These are phyloP conservation scores for Acacia acuminata DNA, from an alignment of 306 rosid genomes.

Conservation along the genomic window DNA sequence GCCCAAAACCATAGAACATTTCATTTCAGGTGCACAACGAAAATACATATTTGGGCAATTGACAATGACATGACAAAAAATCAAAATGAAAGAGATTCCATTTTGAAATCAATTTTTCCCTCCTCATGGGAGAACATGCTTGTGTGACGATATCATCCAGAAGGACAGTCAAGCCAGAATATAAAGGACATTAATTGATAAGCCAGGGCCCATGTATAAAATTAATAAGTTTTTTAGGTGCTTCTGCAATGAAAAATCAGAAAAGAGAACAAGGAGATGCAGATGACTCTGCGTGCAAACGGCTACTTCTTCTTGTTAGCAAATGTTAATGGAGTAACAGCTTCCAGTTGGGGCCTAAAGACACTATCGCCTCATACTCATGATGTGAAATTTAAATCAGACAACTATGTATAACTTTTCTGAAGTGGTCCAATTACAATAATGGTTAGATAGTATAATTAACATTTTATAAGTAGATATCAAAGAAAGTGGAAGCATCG, in stretches of 20 bases:
- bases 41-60: slow-evolving; percentile 8
- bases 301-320: background rate
- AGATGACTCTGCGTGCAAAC: background rate
- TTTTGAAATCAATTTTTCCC: slow-evolving; percentile 8
- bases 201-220: background rate
- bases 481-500: slow-evolving; percentile 17
- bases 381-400: background rate
- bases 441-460: slow-evolving; percentile 4
- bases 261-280: slow-evolving; percentile 12
- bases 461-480: slow-evolving; percentile 14
- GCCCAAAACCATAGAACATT: background rate
- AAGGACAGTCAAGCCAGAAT: slow-evolving; percentile 7
- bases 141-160: slow-evolving; percentile 13
- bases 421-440: background rate
- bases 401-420: slow-evolving; percentile 16
- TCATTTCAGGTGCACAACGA: slow-evolving; percentile 3
- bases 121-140: slow-evolving; percentile 10
- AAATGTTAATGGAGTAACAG: slow-evolving; percentile 26
- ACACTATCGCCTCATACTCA: background rate
- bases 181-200: slow-evolving; percentile 2
- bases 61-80: background rate
- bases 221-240: slow-evolving; percentile 15
- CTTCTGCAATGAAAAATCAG: slow-evolving; percentile 17
- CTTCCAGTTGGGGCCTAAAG: slow-evolving; percentile 9
- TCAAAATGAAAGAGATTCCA: background rate